Conservation (phyloP, 331 rosid species). For the Stylosanthes scabra region DNA sequence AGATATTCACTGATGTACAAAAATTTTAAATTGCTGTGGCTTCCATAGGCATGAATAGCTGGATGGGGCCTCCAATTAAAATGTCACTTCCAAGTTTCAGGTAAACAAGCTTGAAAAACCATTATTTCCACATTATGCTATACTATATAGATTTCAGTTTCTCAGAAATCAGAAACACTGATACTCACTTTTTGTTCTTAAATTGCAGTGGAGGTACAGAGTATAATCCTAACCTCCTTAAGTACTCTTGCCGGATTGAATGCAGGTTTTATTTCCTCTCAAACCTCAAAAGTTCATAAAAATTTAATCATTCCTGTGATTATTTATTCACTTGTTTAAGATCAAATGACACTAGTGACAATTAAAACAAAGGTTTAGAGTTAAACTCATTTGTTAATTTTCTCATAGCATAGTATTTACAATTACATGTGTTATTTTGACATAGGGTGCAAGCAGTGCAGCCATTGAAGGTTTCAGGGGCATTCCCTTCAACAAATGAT, state of each 20-base stretch:
- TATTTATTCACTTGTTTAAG: no score
- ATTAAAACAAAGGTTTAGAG: no score
- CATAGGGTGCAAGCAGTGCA: conserved; percentile 77
- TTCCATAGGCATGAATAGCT: conserved; percentile 35
- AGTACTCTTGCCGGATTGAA: conserved; percentile 84
- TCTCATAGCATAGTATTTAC: no score
- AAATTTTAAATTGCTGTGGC: conserved; percentile 61
- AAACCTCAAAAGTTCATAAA: not conserved
- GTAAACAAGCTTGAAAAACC: conserved; percentile 45
- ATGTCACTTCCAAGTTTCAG: conserved; percentile 94
- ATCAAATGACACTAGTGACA: no score
- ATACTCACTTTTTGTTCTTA: conserved; percentile 20
- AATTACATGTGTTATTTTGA: not conserved
- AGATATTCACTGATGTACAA: conserved; percentile 40
- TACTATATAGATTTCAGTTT: not conserved
- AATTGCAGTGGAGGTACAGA: conserved; percentile 74
- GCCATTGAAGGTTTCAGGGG: conserved; percentile 57
- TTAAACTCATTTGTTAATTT: no score
- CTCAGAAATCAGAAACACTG: not conserved
- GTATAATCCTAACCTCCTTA: conserved; percentile 68
- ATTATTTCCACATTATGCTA: not conserved
- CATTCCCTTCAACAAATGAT: conserved; percentile 29
- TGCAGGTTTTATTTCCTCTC: conserved; percentile 59
- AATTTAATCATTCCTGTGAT: no score
- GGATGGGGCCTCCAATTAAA: conserved; percentile 83